Evolutionary conservation across 257 asterid genomes (phyloP), one percentile per base, ranked within the genome.

Genomic region (Solanum virginianum): DNA sequence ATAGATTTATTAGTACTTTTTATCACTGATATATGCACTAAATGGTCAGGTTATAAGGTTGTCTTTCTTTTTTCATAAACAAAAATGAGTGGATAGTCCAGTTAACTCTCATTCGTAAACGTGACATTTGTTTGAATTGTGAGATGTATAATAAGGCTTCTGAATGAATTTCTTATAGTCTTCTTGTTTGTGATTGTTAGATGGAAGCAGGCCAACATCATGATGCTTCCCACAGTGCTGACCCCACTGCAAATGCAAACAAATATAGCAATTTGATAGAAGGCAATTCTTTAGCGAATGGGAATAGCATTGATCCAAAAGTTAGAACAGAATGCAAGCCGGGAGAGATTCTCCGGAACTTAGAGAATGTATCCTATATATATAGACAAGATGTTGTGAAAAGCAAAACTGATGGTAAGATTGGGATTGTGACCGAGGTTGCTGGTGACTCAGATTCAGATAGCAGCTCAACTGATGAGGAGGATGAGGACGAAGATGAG

Each of bases 391-490:
- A 97, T 91, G 93, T 94, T 80, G 98, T 97, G 56, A 91, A 87
- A 86, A 88, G 89, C 89, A 93, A 90, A 87, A 84, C 84, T 53
- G 87, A 84, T 86, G 79, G 88, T 83, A 91, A 92, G 86, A 90
- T 91, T 85, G 99, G 99, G 81, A 81, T 93, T 62, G 99, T 97
- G 86, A 90, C 97, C 59, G 97, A 97, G 91, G 99, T 94, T 87
- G 93, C 98, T 43, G 99, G 99, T 77, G 98, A 97, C 89, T 90
- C 98, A 45, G 99, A 94, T 86, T 93, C 99, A 4, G 98, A 97
- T 86, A 91, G 97, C 89, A 92, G 97, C 91, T 65, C 83, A 80
- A 89, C 89, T 55, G 97, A 93, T 59, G 96, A 94, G 81, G 99
- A 96, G 15, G 95, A 91, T 36, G 97, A 91, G 12, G 95, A 89